Percentiles rank a stretch among this genome's conserved stretches.
These are phyloP conservation scores for Chrysopogon serrulatus DNA, from an alignment of 176 grass and related monocot species.

Conservation along the genomic window DNA sequence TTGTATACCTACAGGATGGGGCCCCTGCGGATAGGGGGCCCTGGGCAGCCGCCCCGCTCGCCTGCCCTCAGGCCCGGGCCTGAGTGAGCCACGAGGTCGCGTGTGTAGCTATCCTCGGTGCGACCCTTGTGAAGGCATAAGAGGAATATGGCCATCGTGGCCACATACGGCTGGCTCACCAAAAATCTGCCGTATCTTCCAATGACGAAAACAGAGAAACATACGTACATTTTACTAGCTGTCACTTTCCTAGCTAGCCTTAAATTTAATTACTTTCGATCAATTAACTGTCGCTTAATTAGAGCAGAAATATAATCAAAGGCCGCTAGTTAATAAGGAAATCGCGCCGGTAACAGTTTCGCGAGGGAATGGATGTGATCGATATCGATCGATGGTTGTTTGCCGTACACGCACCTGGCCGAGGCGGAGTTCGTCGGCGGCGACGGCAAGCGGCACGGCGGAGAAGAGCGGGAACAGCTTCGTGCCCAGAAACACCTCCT, in stretches of 20 bases:
- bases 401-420: constrained; percentile 31
- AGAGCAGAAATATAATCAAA: background rate
- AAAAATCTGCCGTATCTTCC: no score
- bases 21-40: no score
- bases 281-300: background rate
- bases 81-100: background rate
- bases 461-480: constrained; percentile 67
- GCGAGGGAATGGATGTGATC: background rate
- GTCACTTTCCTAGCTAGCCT: background rate
- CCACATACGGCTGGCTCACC: no score
- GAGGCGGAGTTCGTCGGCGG: constrained; percentile 23
- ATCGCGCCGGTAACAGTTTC: no score
- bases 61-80: no score
- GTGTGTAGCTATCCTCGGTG: no score
- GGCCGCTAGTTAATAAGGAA: background rate
- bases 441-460: constrained; percentile 53
- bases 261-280: background rate
- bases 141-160: background rate
- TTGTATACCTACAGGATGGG: no score
- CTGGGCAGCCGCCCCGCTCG: no score
- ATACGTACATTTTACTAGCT: background rate
- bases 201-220: background rate
- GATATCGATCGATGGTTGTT: background rate
- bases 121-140: no score
- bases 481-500: constrained; percentile 55